These are phyloP conservation scores for Mrakia frigida DNA, from an alignment of 768 basidiomycete genomes.

Conservation along the genomic window DNA sequence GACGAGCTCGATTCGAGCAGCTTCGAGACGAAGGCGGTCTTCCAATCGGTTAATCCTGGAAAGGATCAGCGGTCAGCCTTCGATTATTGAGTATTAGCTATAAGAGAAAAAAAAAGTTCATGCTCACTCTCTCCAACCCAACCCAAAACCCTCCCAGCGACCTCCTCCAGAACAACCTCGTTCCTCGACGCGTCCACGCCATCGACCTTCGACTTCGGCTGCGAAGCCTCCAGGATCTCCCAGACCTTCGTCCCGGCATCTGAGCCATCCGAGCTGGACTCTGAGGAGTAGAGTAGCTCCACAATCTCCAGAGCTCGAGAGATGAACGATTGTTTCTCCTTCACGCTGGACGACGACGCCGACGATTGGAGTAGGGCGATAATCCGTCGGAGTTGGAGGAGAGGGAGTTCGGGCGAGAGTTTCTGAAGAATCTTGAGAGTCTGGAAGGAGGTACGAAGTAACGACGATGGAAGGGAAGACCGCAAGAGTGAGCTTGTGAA, in stretches of 20 bases:
- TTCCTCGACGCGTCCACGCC: not conserved
- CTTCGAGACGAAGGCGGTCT: not conserved
- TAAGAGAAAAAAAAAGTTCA: not conserved
- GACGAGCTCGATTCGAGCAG: not conserved
- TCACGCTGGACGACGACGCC: not conserved
- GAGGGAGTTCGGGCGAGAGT: slow-evolving; percentile 15
- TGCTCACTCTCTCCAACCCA: not conserved
- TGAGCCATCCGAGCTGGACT: too few relatives aligned
- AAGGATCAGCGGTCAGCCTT: not conserved
- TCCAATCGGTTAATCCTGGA: not conserved
- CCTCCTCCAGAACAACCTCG: not conserved
- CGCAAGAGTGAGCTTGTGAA: not conserved
- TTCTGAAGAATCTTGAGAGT: not conserved
- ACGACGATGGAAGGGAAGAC: not conserved
- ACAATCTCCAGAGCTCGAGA: not conserved
- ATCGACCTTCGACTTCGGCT: not conserved
- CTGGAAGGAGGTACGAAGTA: not conserved
- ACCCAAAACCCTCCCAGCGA: not conserved
- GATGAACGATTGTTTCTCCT: not conserved
- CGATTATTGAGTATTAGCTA: not conserved
- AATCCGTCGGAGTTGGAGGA: slow-evolving; percentile 11
- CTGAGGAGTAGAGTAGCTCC: not conserved
- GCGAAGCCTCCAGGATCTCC: not conserved
- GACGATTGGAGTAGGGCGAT: not conserved
- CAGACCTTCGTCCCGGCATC: not conserved